Conservation (phyloP, 2,329 filamentous ascomycete genomes). For the Colletotrichum cordylinicola region DNA sequence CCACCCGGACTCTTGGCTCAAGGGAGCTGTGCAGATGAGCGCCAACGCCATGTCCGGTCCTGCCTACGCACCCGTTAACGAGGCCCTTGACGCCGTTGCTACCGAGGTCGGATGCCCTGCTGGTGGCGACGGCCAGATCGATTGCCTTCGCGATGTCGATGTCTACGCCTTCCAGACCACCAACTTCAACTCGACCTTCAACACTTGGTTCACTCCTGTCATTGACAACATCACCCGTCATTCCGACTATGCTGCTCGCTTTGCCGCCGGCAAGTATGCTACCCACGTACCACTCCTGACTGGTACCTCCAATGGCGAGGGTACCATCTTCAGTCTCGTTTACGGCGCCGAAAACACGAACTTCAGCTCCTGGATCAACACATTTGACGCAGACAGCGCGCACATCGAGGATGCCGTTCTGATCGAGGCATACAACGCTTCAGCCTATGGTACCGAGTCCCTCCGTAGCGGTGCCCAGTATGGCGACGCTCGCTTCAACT, state of each 20-base stretch:
- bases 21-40: slow-evolving; percentile 44
- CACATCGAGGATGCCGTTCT: slow-evolving; percentile 39
- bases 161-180: slow-evolving; percentile 33
- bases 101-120: slow-evolving; percentile 39
- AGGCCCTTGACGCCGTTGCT: slow-evolving; percentile 41
- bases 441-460: slow-evolving; percentile 40
- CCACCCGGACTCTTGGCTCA: slow-evolving; percentile 40
- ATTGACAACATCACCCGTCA: slow-evolving; percentile 39
- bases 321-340: slow-evolving; percentile 40
- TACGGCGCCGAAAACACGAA: slow-evolving; percentile 36
- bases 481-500: slow-evolving; percentile 52
- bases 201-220: slow-evolving; percentile 46
- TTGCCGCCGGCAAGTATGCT: slow-evolving; percentile 31
- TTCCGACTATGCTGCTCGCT: slow-evolving; percentile 34
- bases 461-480: slow-evolving; percentile 47
- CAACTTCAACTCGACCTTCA: slow-evolving; percentile 40
- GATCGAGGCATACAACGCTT: slow-evolving; percentile 36
- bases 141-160: slow-evolving; percentile 40
- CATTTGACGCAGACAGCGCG: slow-evolving; percentile 44
- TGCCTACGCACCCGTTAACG: slow-evolving; percentile 39
- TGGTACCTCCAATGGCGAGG: slow-evolving; percentile 40
- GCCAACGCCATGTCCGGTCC: slow-evolving; percentile 46
- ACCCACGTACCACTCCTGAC: slow-evolving; percentile 40
- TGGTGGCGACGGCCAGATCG: slow-evolving; percentile 35
- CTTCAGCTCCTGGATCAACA: slow-evolving; percentile 33